These are phyloP conservation scores for Cryptococcus sp. DNA, from an alignment of 1,284 basidiomycete genomes.

Conservation along the genomic window DNA sequence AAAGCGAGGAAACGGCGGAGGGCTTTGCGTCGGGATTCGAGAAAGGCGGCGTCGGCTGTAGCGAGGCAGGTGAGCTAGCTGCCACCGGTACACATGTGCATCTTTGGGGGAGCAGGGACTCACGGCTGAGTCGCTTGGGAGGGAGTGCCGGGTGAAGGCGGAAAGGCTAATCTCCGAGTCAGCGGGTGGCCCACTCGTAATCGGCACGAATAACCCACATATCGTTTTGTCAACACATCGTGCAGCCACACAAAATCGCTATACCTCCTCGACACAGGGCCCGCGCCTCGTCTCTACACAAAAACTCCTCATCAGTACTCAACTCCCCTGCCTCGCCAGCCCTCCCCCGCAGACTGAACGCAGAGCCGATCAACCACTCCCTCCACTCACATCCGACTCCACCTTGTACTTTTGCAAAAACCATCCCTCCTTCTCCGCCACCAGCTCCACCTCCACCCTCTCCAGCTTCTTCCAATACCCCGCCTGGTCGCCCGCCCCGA, in stretches of 20 bases:
- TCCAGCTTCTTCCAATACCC: slow-evolving; percentile 83
- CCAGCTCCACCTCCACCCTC: slow-evolving; percentile 59
- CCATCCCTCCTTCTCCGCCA: slow-evolving; percentile 61
- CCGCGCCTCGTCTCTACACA: slow-evolving; percentile 34
- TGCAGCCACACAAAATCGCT: slow-evolving; percentile 87
- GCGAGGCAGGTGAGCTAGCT: not conserved
- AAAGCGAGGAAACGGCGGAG: slow-evolving; percentile 76
- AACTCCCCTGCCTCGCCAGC: too few relatives aligned
- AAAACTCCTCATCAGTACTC: not conserved
- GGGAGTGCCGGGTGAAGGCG: slow-evolving; percentile 82
- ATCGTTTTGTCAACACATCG: slow-evolving; percentile 64
- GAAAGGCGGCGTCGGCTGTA: slow-evolving; percentile 75
- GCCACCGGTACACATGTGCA: not conserved
- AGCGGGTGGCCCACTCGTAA: not conserved
- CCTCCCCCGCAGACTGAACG: too few relatives aligned
- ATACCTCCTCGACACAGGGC: slow-evolving; percentile 57
- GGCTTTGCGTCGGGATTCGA: slow-evolving; percentile 84
- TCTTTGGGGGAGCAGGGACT: slow-evolving; percentile 46
- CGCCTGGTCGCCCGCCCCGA: slow-evolving; percentile 33
- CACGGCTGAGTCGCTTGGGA: slow-evolving; percentile 83
- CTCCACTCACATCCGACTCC: slow-evolving; percentile 72
- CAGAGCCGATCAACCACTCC: too few relatives aligned
- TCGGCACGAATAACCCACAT: slow-evolving; percentile 34
- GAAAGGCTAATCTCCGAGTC: slow-evolving; percentile 66
- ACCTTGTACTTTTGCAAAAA: slow-evolving; percentile 83